A percentile compares a stretch with the other conserved stretches of the same genome.
Conservation (phyloP, 768 basidiomycete species). For the Mycena alexandri region DNA sequence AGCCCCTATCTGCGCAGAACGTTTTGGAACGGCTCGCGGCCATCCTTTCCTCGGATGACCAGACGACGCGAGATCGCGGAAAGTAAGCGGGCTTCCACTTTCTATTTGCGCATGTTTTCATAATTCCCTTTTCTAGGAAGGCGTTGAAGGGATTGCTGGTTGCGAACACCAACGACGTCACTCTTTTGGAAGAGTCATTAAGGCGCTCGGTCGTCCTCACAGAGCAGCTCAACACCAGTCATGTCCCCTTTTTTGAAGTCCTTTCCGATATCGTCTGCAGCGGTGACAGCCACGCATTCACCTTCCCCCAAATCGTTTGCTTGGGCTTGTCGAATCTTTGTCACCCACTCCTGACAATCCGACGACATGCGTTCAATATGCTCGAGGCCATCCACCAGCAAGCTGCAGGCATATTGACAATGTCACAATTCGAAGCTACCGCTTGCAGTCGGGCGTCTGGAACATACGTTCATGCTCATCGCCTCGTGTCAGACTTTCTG, state of each 20-base stretch:
- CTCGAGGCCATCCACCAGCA: conserved; percentile 80
- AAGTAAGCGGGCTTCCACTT: conserved; percentile 64
- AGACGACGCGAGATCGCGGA: conserved; percentile 64
- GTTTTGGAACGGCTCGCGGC: conserved; percentile 77
- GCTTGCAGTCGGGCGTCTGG: conserved; percentile 79
- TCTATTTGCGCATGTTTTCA: not conserved
- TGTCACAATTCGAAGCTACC: conserved; percentile 81
- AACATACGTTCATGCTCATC: conserved; percentile 86
- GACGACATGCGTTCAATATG: conserved; percentile 83
- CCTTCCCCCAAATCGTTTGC: conserved; percentile 80
- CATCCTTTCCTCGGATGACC: conserved; percentile 73
- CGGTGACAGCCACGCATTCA: conserved; percentile 67
- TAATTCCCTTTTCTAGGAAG: conserved; percentile 63
- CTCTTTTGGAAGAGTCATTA: conserved; percentile 74
- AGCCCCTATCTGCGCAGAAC: conserved; percentile 63
- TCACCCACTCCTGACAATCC: conserved; percentile 72
- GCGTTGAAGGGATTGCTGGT: conserved; percentile 78
- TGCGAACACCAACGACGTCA: conserved; percentile 65
- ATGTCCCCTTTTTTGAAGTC: conserved; percentile 81
- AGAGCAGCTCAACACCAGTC: conserved; percentile 66
- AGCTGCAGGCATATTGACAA: conserved; percentile 72
- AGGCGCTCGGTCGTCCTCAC: conserved; percentile 75
- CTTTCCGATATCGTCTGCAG: conserved; percentile 77
- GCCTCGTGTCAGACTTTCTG: conserved; percentile 80
- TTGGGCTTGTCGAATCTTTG: conserved; percentile 89